Evolutionary conservation across 2,329 filamentous ascomycete genomes (phyloP).

Genomic region (Ophiocordyceps sinensis): DNA sequence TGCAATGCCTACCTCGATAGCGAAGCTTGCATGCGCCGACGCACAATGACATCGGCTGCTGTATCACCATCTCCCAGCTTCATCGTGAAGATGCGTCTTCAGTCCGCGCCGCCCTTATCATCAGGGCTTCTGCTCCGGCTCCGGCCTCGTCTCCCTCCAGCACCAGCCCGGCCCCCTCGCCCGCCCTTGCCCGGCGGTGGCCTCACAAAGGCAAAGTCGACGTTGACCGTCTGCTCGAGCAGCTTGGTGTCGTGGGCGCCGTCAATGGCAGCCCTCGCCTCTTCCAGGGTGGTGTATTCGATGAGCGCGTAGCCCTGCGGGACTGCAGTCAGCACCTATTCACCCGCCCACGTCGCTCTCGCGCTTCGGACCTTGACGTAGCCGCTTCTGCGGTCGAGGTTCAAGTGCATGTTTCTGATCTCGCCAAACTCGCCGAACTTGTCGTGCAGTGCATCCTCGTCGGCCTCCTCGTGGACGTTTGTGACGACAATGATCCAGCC

Average conservation of each 20-base stretch:
- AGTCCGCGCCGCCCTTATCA: conserved; percentile 19
- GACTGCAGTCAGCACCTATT: background rate
- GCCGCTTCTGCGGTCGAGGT: conserved; percentile 67
- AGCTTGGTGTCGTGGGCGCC: conserved; percentile 64
- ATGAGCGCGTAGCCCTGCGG: conserved; percentile 68
- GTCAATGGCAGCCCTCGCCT: conserved; percentile 71
- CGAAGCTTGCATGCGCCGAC: conserved; percentile 3
- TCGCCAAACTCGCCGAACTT: conserved; percentile 73
- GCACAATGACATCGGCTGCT: conserved; percentile 4
- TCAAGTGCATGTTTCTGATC: conserved; percentile 77
- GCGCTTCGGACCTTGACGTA: conserved; percentile 58
- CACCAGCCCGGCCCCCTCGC: conserved; percentile 20
- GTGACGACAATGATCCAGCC: conserved; percentile 82
- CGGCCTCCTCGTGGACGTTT: conserved; percentile 77
- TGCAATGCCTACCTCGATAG: background rate
- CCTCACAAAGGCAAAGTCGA: conserved; percentile 76
- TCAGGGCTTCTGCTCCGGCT: conserved; percentile 35
- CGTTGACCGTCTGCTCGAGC: conserved; percentile 65
- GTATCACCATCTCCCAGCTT: background rate
- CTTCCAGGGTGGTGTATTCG: conserved; percentile 66
- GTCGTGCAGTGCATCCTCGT: conserved; percentile 70
- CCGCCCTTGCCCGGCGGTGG: conserved; percentile 47
- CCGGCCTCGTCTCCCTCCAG: conserved; percentile 27
- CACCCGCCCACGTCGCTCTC: background rate
- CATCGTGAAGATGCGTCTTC: background rate